Evolutionary conservation across 495 filamentous ascomycete genomes (phyloP).

Genomic region (Melanomma pulvis-pyrius): DNA sequence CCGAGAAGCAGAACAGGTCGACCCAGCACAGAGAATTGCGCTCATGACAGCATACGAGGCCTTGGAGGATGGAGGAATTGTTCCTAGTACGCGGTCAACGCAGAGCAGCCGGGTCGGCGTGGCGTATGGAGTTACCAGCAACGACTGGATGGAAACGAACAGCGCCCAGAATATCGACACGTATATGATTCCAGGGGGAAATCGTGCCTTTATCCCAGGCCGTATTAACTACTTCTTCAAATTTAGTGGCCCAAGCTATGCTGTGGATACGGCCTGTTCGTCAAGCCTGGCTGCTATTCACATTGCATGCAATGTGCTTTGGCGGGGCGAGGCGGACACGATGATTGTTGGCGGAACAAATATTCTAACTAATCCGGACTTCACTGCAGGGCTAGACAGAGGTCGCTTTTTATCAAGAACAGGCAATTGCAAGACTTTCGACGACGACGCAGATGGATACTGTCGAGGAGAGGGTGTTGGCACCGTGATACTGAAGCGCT

Average conservation of each 20-base stretch:
- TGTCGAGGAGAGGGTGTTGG: slow-evolving; percentile 51
- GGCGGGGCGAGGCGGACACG: slow-evolving; percentile 33
- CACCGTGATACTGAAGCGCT: slow-evolving; percentile 37
- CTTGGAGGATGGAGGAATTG: slow-evolving; percentile 48
- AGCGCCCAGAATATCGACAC: slow-evolving; percentile 36
- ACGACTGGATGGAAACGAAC: slow-evolving; percentile 40
- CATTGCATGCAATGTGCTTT: slow-evolving; percentile 34
- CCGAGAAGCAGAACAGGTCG: slow-evolving; percentile 43
- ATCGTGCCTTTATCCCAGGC: slow-evolving; percentile 41
- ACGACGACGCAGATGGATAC: slow-evolving; percentile 38
- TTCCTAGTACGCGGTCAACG: slow-evolving; percentile 13
- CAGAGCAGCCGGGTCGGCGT: slow-evolving; percentile 41
- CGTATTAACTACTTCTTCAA: slow-evolving; percentile 40
- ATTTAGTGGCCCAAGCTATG: slow-evolving; percentile 34
- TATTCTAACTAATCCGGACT: slow-evolving; percentile 41
- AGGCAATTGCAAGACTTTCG: slow-evolving; percentile 39
- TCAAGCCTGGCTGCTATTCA: slow-evolving; percentile 41
- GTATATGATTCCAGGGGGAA: slow-evolving; percentile 39
- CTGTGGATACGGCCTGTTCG: slow-evolving; percentile 45
- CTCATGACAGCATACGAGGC: slow-evolving; percentile 47
- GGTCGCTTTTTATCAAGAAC: slow-evolving; percentile 39
- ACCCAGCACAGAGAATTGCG: slow-evolving; percentile 45
- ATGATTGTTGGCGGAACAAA: slow-evolving; percentile 36
- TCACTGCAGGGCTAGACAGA: slow-evolving; percentile 30
- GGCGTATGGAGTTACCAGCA: slow-evolving; percentile 43